A percentile compares a stretch with the other conserved stretches of the same genome.
Evolutionary conservation across 495 filamentous ascomycete genomes (phyloP).

Genomic region (Hypoxylon subgilvum): DNA sequence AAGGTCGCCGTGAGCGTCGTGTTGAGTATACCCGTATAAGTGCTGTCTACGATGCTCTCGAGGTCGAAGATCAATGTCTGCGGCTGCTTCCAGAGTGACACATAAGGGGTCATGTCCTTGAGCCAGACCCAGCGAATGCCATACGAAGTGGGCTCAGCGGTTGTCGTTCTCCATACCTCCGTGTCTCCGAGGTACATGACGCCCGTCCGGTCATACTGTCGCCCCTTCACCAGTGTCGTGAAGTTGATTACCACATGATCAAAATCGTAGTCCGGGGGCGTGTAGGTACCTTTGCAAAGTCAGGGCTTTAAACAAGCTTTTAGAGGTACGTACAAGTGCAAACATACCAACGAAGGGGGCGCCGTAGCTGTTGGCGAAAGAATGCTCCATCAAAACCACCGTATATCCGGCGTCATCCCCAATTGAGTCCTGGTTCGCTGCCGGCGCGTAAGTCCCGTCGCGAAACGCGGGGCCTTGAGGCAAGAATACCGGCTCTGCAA

Average conservation of each 20-base stretch:
- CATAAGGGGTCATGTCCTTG: constrained; percentile 83
- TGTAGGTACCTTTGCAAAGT: constrained; percentile 64
- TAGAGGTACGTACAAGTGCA: constrained; percentile 3
- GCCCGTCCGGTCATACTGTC: constrained; percentile 82
- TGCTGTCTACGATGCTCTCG: constrained; percentile 74
- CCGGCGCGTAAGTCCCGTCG: constrained; percentile 44
- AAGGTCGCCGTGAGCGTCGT: constrained; percentile 81
- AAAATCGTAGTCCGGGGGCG: constrained; percentile 76
- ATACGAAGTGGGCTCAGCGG: constrained; percentile 76
- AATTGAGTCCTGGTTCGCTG: constrained; percentile 10
- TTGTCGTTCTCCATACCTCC: constrained; percentile 87
- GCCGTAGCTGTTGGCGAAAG: constrained; percentile 81
- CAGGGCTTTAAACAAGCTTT: background rate
- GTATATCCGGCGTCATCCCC: constrained; percentile 38
- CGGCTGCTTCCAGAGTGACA: constrained; percentile 68
- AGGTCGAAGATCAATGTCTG: constrained; percentile 87
- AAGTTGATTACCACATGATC: constrained; percentile 85
- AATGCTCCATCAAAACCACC: constrained; percentile 71
- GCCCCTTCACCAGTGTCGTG: constrained; percentile 74
- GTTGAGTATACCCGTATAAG: constrained; percentile 80
- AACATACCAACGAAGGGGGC: constrained; percentile 75
- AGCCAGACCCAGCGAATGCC: constrained; percentile 79
- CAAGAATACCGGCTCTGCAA: constrained; percentile 67
- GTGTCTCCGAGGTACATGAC: constrained; percentile 83
- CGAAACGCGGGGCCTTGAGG: constrained; percentile 47